Base-by-base conservation (phyloP, 768 basidiomycete species). In the Hygrophoropsis aurantiaca region DNA sequence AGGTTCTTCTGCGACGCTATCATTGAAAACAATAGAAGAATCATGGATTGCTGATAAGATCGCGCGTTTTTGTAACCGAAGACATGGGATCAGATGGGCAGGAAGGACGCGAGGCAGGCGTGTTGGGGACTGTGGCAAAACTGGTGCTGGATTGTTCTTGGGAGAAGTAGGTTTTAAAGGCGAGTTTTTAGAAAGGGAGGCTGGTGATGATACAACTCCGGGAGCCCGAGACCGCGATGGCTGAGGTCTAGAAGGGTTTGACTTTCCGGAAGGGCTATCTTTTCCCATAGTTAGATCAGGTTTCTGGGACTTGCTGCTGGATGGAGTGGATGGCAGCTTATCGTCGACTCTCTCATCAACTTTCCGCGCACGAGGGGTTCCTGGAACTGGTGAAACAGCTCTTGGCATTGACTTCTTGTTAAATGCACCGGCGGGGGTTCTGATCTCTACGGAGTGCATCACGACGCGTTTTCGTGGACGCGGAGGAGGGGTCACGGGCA, bases 61-160 rank as follows among this genome's bases (percentile, higher is more conserved):
- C 9, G 71, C 77, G 35, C 71, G 73, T 59, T 85, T 87, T 59
- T 87, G 87, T 2, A 69, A 69, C 27, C 72, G 61, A 13, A 88
- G 61, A 51, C 69, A 81, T 19, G 70, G 51, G 34, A 67, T 56
- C 2, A 82, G 59, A 57, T 77, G 72, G 3, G 55, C 35, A 7
- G 78, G 74, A n/a, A 79, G 60, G 16, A 42, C 52, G 2, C 38
- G 8, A 5, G 64, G 62, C 18, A 65, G 53, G 44, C 57, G 62
- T 23, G 57, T 44, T 8, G 52, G 47, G n/a, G 53, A 44, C 2
- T 52, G 53, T 7, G 50, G 46, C 16, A 38, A 11, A 10, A 19
- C 23, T 49, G 25, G 42, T 46, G n/a, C 19, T 9, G 23, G 41
- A 46, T 43, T 42, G 49, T 56, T 60, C 52, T 23, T 53, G 7